Evolutionary conservation across 2,329 filamentous ascomycete species (phyloP), one percentile per base, ranked within the genome.

Genomic region (Coniochaeta hoffmannii): DNA sequence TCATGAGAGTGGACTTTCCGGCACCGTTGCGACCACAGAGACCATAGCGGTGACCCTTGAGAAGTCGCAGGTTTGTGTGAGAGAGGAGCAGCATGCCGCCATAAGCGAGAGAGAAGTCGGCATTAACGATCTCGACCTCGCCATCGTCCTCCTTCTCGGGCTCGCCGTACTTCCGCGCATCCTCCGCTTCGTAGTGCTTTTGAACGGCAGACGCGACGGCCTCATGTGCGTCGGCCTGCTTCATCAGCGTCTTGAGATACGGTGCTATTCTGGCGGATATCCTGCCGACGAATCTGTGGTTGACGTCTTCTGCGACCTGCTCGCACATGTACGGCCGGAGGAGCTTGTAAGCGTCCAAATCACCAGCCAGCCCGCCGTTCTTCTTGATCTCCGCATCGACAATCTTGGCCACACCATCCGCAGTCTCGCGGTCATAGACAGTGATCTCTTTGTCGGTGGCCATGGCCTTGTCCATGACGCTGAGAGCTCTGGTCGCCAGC

Each of bases 1-100:
- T 89, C 94, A 99, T 97, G 57, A 99, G 82, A 1, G 94, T 99
- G n/a, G 94, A 97, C 77, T 99, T 99, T 68, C 94, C 94, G 56
- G 92, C 91, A 76, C 94, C 94, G 71, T 99, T 99, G 65, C 93
- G 89, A 65, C 94, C 94, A 66, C 93, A 97, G 17, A 99, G 88
- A 70, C 94, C 94, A 69, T 99, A 99, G 57, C 94, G 88, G 73
- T 97, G 94, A 56, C 94, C 94, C 78, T 97, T 97, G 66, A 97
- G 82, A 9, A 99, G 84, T 41, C 91, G 87, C 44, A 99, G 79
- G 70, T 97, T 97, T 62, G 94, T 97, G 76, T 97, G 94, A 5
- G 91, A 97, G 22, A 99, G 82, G 59, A 99, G 78, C 62, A 99
- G 83, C 92, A 97, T 97, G 66, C 94, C 94, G 69, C 94, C 94